phyloP scores from a whole-genome alignment of 495 filamentous ascomycete genomes.

The Penicillium lividum region DNA sequence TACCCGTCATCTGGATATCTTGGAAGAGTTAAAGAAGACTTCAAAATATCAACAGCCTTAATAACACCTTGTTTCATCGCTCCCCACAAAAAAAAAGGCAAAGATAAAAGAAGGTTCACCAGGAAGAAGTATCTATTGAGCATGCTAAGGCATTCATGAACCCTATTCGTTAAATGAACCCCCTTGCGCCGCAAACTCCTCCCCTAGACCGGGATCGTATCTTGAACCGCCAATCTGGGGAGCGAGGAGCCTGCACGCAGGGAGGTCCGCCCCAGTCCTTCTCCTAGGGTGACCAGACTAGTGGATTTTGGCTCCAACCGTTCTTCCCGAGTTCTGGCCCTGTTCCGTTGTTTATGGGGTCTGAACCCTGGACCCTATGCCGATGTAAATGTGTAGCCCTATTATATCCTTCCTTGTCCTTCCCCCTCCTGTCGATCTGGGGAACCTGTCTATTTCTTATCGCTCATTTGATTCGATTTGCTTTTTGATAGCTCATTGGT shows the following conservation, averaged over 20 bases:
- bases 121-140: slow-evolving; percentile 3
- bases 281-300: slow-evolving; percentile 18
- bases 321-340: slow-evolving; percentile 15
- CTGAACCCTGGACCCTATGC: slow-evolving; percentile 2
- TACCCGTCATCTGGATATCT: too few relatives aligned
- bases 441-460: slow-evolving; percentile 5
- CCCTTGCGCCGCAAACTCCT: slow-evolving; percentile 29
- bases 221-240: slow-evolving; percentile 26
- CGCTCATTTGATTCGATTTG: slow-evolving; percentile 12
- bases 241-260: slow-evolving; percentile 26
- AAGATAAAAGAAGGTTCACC: background rate
- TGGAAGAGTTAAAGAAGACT: background rate
- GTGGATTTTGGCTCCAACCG: slow-evolving; percentile 21
- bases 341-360: slow-evolving; percentile 22
- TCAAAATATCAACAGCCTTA: background rate
- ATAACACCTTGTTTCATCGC: background rate
- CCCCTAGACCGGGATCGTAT: slow-evolving; percentile 20
- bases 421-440: slow-evolving; percentile 7
- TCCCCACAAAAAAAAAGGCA: background rate
- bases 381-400: background rate
- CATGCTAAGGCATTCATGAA: slow-evolving; percentile 1
- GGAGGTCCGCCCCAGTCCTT: slow-evolving; percentile 8
- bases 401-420: slow-evolving; percentile 2
- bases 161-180: slow-evolving; percentile 17
- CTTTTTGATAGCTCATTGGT: background rate